Base-by-base conservation (phyloP, 2,329 filamentous ascomycete species). In the Ophiostoma quercus region DNA sequence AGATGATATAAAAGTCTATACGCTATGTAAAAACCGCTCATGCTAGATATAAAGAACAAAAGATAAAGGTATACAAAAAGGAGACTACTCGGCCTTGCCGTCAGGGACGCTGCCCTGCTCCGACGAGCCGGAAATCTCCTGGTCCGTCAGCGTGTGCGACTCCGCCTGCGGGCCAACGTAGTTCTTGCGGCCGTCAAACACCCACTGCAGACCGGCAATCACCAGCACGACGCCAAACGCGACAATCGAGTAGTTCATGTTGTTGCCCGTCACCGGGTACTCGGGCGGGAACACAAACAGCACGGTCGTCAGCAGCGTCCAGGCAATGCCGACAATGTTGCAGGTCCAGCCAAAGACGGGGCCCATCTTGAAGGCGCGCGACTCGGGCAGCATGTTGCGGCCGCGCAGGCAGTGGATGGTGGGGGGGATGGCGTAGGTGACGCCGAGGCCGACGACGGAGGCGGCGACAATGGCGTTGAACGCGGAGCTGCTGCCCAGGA, bases 341-440 rank as follows among this genome's bases (percentile, higher is more conserved):
- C 71, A 69, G 0, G 73, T 76, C 80, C 80, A 81, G 7, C 80
- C 80, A 1, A 80, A 72, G 74, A 76, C 77, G 5, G 67, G 68
- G 0, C 76, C 75, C 8, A 82, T 73, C 29, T 76, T 76, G 72
- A 80, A 82, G 0, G 76, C 75, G 2, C 75, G 70, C 1, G 79
- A 79, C 66, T 85, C 82, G 0, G 90, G 90, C 7, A 92, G 79
- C 80, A 87, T 87, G 67, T 82, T 86, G 8, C 90, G 84, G 8
- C 90, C 88, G 0, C 88, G 85, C 1, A 90, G 77, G 70, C 87
- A 84, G 74, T 92, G 91, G 73, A 93, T 87, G 0, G 85, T 82
- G 66, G 92, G 86, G 0, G 91, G 91, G 54, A 94, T 91, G 6
- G 85, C 90, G 74, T 94, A 94, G 2, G 88, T 89, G 5, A 93